Base-by-base conservation (phyloP, 768 basidiomycete species). In the Jaapia argillacea region DNA sequence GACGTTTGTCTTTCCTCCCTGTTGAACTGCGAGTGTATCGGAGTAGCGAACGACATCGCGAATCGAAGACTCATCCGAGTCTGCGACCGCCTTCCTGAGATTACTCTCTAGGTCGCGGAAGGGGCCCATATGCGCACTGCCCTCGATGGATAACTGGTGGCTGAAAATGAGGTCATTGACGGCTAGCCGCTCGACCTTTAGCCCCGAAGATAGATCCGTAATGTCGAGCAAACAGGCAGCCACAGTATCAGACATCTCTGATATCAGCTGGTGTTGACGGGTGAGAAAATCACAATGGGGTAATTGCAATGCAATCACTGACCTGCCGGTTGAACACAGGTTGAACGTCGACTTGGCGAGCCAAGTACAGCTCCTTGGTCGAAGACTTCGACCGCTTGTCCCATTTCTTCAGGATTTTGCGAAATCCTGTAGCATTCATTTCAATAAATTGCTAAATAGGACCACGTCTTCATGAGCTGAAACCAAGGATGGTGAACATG, bases 381-480 rank as follows among this genome's bases (percentile, higher is more conserved):
- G 83, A 80, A 1, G 88, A 91, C 35, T 82, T 96, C 27, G 91
- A 91, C 38, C 90, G 77, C 64, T 98, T 99, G 64, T 98, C 96
- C 74, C 90, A 99, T 60, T 99, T 99, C 58, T 99, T 98, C 48
- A 97, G 64, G 39, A 98, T 97, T 61, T 98, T 98, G 36, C 93
- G 78, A 60, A 98, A 98, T 3, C 92, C 96, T 6, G 82, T 90
- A 4, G 86, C 96, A 58, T 98, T 99, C 56, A 96, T 85, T 64
- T 98, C 96, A 49, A 99, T 81, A 56, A 93, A 99, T 75, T 91
- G 86, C 91, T 93, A 50, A 13, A 45, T 36, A 37, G 42, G 51
- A 22, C 21, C 37, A 51, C 45, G 49, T 42, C n/a, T 24, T 45
- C 47, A 43, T 41, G 45, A 39, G 40, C 37, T 7, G 7, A 39